Evolutionary conservation across 345 rosid species (phyloP), one percentile per base, ranked within the genome.

Genomic region (Noccaea bulbosa): DNA sequence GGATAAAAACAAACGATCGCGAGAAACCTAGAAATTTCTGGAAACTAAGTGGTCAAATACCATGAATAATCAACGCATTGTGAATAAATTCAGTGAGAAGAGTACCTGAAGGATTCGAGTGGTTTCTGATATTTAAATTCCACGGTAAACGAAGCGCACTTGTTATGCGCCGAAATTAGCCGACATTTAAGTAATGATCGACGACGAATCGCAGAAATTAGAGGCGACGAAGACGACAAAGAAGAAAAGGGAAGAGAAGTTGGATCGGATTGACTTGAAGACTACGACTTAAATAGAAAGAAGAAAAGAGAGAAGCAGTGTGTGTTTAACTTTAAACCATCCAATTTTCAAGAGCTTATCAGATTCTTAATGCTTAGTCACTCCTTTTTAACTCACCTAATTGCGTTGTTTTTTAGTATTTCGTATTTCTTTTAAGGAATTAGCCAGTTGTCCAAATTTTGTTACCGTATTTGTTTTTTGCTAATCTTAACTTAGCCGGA

Each of bases 321-420:
- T 30, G 61, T 45, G 68, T 30, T 35, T 35, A 1, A 34, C 32
- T 14, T 14, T 37, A 37, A 12, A 14, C 5, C 20, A 43, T 43
- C 47, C 4, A 6, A 6, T 52, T 11, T 51, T 38, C 2, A 11
- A 27, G 16, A 60, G 2, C 34, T 11, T 38, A 5, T 66, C 38
- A 38, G 39, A 66, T 14, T 27, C 37, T 37, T 44, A 68, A n/a
- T 68, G 64, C 64, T 44, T 44, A 15, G 72, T 68, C 72, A 55
- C 14, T 34, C 12, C 52, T 3, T 41, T 43, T 7, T 67, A 7
- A 34, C 9, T 22, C 3, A 41, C 34, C 22, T 27, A 22, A 10
- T 51, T 50, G 0, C 2, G 22, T 22, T 39, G 20, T 9, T 7
- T 15, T 11, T 40, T 32, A n/a, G 17, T 55, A 22, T 68, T 22